Evolutionary conservation across 495 filamentous ascomycete species (phyloP).

Genomic region (Neurospora sp.): DNA sequence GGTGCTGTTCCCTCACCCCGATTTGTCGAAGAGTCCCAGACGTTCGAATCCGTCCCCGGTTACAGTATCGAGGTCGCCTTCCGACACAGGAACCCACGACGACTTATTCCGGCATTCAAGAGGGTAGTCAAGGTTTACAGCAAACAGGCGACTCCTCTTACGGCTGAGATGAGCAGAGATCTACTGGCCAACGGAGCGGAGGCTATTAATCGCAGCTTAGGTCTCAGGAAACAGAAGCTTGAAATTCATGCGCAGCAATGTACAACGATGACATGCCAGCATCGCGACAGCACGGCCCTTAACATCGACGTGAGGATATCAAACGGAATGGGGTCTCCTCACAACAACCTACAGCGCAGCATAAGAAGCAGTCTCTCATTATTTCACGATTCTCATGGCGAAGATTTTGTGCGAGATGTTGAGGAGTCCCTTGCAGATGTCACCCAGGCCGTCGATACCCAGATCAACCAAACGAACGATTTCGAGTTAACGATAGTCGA

Average conservation of each 20-base stretch:
- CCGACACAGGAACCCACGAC: slow-evolving; percentile 26
- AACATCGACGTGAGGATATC: slow-evolving; percentile 26
- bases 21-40: slow-evolving; percentile 32
- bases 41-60: slow-evolving; percentile 33
- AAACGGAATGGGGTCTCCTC: slow-evolving; percentile 34
- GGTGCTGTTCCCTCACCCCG: slow-evolving; percentile 29
- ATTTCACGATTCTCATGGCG: slow-evolving; percentile 27
- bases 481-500: slow-evolving; percentile 33
- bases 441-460: slow-evolving; percentile 24
- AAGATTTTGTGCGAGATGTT: slow-evolving; percentile 24
- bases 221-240: slow-evolving; percentile 24
- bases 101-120: slow-evolving; percentile 18
- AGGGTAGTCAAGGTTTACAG: slow-evolving; percentile 27
- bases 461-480: slow-evolving; percentile 27
- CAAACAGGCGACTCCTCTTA: slow-evolving; percentile 30
- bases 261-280: slow-evolving; percentile 17
- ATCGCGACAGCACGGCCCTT: slow-evolving; percentile 26
- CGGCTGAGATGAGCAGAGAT: slow-evolving; percentile 27
- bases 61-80: slow-evolving; percentile 33
- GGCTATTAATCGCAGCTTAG: slow-evolving; percentile 27
- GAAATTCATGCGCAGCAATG: slow-evolving; percentile 17
- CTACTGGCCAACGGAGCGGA: slow-evolving; percentile 28
- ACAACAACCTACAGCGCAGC: slow-evolving; percentile 23
- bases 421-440: slow-evolving; percentile 17
- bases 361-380: slow-evolving; percentile 29